Percentiles rank a stretch among this genome's conserved stretches.
phyloP scores from a whole-genome alignment of 108 stramenopile genomes.

The Skeletonema costatum region DNA sequence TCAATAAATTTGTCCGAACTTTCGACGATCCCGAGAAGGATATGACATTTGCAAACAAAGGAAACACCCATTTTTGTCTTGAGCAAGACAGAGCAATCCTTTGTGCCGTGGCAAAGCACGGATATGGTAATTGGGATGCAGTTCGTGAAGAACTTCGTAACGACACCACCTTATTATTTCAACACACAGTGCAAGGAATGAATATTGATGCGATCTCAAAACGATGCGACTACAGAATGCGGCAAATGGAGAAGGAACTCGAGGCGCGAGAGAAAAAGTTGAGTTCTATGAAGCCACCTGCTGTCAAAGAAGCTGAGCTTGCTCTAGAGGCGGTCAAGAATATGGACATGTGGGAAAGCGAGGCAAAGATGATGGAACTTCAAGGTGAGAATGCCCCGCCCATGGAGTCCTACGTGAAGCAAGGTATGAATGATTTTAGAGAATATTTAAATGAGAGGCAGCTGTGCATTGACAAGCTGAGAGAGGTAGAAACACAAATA shows the following conservation, averaged over 20 bases:
- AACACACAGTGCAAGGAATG: conserved; percentile 90
- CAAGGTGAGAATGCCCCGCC: conserved; percentile 62
- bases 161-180: conserved; percentile 73
- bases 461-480: conserved; percentile 60
- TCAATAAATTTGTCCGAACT: conserved; percentile 77
- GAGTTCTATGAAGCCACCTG: conserved; percentile 62
- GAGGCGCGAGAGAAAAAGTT: conserved; percentile 85
- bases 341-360: conserved; percentile 81
- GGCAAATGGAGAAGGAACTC: conserved; percentile 89
- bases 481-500: conserved; percentile 86
- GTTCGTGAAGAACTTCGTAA: conserved; percentile 77
- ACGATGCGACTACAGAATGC: conserved; percentile 87
- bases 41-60: conserved; percentile 91
- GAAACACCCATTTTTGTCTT: conserved; percentile 81
- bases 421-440: conserved; percentile 43
- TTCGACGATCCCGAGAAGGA: conserved; percentile 85
- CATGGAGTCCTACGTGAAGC: conserved; percentile 47
- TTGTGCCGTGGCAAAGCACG: conserved; percentile 82
- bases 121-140: conserved; percentile 89
- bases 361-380: conserved; percentile 56
- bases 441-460: conserved; percentile 73
- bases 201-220: conserved; percentile 83
- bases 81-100: conserved; percentile 90
- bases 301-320: conserved; percentile 73
- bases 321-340: conserved; percentile 73